phyloP scores from a whole-genome alignment of 2,329 filamentous ascomycete genomes.

The Cladophialophora bantiana region DNA sequence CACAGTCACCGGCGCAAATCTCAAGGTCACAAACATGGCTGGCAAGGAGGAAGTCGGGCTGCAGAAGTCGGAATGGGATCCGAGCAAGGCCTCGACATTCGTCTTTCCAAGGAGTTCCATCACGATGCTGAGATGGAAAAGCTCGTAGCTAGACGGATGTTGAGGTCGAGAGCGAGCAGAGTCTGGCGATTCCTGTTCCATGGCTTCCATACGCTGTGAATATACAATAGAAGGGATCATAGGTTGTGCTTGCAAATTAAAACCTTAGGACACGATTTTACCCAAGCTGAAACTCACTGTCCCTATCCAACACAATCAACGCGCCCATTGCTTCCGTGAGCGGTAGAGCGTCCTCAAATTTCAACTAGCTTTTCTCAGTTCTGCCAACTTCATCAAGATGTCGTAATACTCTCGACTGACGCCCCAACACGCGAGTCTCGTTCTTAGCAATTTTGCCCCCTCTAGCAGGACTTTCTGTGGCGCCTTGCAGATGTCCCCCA shows the following conservation, averaged over 20 bases:
- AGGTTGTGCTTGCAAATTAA: not conserved
- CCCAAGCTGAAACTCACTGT: not conserved
- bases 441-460: slow-evolving; percentile 36
- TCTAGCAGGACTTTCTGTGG: slow-evolving; percentile 38
- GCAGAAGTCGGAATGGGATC: slow-evolving; percentile 67
- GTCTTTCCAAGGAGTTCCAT: slow-evolving; percentile 74
- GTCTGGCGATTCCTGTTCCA: not conserved
- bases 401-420: slow-evolving; percentile 46
- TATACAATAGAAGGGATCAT: not conserved
- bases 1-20: slow-evolving; percentile 64
- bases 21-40: slow-evolving; percentile 68
- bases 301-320: too few species aligned
- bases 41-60: slow-evolving; percentile 68
- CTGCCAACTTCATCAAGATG: slow-evolving; percentile 46
- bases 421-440: slow-evolving; percentile 45
- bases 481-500: slow-evolving; percentile 53
- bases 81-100: slow-evolving; percentile 59
- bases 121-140: slow-evolving; percentile 68
- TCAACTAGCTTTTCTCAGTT: slow-evolving; percentile 38
- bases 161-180: not conserved
- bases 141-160: slow-evolving; percentile 23
- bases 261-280: not conserved
- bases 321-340: too few species aligned
- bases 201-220: not conserved
- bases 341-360: not conserved